Conservation (phyloP, 139 green algal species). For the Desmodesmus armatus region DNA sequence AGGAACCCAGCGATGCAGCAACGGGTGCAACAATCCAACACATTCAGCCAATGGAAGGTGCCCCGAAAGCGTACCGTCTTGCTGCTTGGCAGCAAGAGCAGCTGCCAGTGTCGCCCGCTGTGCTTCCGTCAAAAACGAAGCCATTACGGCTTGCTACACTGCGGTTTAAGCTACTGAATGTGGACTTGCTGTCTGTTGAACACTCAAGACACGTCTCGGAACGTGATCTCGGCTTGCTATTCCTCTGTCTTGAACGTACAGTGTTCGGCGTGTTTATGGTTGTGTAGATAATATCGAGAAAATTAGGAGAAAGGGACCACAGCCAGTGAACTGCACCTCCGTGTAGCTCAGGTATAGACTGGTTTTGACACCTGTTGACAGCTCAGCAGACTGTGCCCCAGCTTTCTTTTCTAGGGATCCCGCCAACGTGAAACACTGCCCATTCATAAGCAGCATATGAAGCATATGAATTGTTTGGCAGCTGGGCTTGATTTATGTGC, state of each 20-base stretch:
- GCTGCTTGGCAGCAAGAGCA: constrained; percentile 74
- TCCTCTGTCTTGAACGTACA: not conserved
- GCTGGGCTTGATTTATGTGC: not conserved
- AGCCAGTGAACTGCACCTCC: no score
- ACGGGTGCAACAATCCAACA: not conserved
- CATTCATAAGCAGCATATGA: not conserved
- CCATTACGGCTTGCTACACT: not conserved
- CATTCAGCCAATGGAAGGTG: not conserved
- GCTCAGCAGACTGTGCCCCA: no score
- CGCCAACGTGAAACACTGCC: constrained; percentile 84
- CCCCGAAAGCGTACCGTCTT: constrained; percentile 34
- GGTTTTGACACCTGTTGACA: no score
- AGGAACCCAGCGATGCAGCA: not conserved
- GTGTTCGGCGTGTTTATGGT: constrained; percentile 13
- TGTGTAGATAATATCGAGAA: no score
- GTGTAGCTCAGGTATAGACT: no score
- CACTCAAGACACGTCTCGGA: not conserved
- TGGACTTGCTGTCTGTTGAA: not conserved
- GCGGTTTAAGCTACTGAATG: not conserved
- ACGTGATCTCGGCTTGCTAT: not conserved
- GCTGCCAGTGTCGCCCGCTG: constrained; percentile 83
- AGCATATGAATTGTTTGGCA: not conserved
- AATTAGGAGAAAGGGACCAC: no score
- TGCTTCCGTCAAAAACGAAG: constrained; percentile 78
- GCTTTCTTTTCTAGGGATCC: no score